Evolutionary conservation across 768 basidiomycete species (phyloP).

Genomic region (Tylopilus vinaceipallidus): DNA sequence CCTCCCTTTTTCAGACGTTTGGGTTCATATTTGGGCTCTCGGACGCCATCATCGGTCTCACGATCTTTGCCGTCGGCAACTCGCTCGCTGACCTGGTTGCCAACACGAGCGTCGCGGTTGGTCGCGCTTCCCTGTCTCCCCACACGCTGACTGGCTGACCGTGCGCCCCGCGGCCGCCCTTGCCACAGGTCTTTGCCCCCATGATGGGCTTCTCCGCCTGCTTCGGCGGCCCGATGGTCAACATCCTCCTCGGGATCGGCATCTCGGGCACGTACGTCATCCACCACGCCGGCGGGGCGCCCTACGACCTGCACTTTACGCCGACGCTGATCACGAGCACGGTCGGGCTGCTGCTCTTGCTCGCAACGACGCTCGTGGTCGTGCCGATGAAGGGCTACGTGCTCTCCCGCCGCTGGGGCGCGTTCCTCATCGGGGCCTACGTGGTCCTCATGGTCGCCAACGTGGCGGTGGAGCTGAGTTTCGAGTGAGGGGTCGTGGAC

Average conservation of each 20-base stretch:
- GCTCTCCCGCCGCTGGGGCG: constrained; percentile 79
- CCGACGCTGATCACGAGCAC: constrained; percentile 82
- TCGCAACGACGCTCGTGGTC: constrained; percentile 73
- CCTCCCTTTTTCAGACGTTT: constrained; percentile 58
- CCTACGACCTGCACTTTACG: constrained; percentile 77
- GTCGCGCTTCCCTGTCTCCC: constrained; percentile 21
- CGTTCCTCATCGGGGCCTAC: constrained; percentile 75
- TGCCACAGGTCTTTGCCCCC: constrained; percentile 69
- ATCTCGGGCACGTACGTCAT: constrained; percentile 89
- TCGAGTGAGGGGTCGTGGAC: constrained; percentile 6
- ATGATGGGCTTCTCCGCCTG: constrained; percentile 96
- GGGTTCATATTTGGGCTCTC: constrained; percentile 94
- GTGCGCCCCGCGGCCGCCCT: neutral
- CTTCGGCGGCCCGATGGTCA: constrained; percentile 91
- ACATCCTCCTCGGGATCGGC: constrained; percentile 88
- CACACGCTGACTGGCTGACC: neutral
- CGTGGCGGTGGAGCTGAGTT: constrained; percentile 68
- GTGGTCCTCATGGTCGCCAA: constrained; percentile 73
- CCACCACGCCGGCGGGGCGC: constrained; percentile 47
- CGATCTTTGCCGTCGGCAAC: constrained; percentile 96
- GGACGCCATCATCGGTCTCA: constrained; percentile 95
- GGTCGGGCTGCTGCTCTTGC: constrained; percentile 73
- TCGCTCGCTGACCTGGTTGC: constrained; percentile 96
- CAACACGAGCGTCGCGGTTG: constrained; percentile 89
- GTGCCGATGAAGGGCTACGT: constrained; percentile 85